These are phyloP conservation scores for Aspergillus egyptiacus DNA, from an alignment of 495 filamentous ascomycete genomes.

Conservation along the genomic window DNA sequence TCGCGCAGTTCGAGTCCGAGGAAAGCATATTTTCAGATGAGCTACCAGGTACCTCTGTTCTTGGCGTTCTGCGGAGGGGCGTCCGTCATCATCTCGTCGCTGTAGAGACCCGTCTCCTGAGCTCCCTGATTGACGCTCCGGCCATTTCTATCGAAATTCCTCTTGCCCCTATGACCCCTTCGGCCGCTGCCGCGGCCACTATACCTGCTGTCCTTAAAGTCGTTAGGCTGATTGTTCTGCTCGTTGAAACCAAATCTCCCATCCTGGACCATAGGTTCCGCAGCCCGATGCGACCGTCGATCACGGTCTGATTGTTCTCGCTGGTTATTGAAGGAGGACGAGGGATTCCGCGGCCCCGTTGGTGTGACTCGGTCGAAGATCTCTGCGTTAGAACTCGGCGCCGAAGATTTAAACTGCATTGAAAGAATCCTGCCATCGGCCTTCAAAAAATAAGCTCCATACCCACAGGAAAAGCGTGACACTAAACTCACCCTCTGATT, in stretches of 20 bases:
- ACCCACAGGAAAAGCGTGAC: too few relatives aligned
- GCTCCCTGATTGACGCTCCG: constrained; percentile 10
- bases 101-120: constrained; percentile 30
- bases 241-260: constrained; percentile 54
- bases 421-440: constrained; percentile 80
- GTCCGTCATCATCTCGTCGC: constrained; percentile 44
- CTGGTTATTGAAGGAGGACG: constrained; percentile 34
- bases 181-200: constrained; percentile 11
- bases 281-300: constrained; percentile 34
- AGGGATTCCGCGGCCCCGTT: constrained; percentile 6
- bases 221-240: constrained; percentile 24
- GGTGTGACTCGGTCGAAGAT: constrained; percentile 25
- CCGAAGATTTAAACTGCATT: constrained; percentile 61
- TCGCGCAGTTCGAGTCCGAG: too few relatives aligned
- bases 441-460: constrained; percentile 39
- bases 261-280: constrained; percentile 50
- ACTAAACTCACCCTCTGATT: constrained; percentile 71
- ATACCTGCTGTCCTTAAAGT: constrained; percentile 2
- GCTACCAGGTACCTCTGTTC: constrained; percentile 20
- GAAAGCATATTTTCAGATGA: too few relatives aligned
- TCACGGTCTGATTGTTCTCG: constrained; percentile 45
- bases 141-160: constrained; percentile 5
- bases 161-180: constrained; percentile 10
- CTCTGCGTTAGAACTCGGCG: constrained; percentile 22
- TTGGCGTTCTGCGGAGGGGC: constrained; percentile 23